phyloP scores from a whole-genome alignment of 257 asterid species.

The Nicotiana tomentosiformis region DNA sequence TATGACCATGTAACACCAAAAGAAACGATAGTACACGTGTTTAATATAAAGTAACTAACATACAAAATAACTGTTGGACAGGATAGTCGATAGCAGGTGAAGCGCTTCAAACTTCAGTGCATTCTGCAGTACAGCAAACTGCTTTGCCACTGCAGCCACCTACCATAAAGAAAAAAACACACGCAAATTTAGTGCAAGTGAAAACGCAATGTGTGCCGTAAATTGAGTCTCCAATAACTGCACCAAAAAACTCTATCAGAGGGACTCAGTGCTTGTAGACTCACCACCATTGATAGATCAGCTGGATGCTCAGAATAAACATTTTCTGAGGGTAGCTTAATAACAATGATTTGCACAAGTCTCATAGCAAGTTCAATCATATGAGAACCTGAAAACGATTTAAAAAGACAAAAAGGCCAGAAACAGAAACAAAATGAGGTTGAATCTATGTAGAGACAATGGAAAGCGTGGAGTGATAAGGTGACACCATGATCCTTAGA shows the following conservation, averaged over 20 bases:
- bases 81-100: constrained; percentile 60
- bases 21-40: neutral
- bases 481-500: neutral
- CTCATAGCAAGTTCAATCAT: constrained; percentile 56
- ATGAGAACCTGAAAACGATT: constrained; percentile 45
- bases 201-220: neutral
- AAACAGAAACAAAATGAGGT: neutral
- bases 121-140: constrained; percentile 69
- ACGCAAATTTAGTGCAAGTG: neutral
- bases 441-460: constrained; percentile 4
- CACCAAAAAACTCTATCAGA: constrained; percentile 6
- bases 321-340: constrained; percentile 59
- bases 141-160: constrained; percentile 74
- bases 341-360: constrained; percentile 58
- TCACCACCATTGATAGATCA: constrained; percentile 71
- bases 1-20: neutral
- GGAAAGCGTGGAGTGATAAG: neutral
- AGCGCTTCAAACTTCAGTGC: constrained; percentile 85
- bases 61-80: constrained; percentile 70
- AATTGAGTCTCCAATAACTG: constrained; percentile 11
- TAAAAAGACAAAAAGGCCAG: neutral
- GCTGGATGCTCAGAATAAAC: constrained; percentile 38
- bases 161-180: constrained; percentile 25
- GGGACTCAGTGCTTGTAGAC: constrained; percentile 12
- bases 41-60: constrained; percentile 11